Percentiles rank a stretch among this genome's conserved stretches.
Evolutionary conservation across 2,329 filamentous ascomycete species (phyloP).

Genomic region (Pseudogymnoascus sp.): DNA sequence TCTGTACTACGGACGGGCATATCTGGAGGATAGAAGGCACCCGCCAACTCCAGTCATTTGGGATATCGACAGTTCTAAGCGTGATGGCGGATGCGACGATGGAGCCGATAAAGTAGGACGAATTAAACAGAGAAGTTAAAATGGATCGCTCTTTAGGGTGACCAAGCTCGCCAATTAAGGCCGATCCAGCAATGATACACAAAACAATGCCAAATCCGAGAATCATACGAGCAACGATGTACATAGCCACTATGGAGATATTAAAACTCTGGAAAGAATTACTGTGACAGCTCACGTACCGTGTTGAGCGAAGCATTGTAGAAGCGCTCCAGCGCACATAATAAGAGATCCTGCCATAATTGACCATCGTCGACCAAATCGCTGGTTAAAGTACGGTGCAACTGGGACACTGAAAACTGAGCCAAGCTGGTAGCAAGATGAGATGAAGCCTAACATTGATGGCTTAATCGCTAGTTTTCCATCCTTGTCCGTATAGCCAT

Average conservation of each 20-base stretch:
- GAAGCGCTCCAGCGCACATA: conserved; percentile 47
- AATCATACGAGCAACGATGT: conserved; percentile 44
- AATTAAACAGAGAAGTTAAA: conserved; percentile 48
- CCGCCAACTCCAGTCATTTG: conserved; percentile 35
- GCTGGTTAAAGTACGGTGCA: conserved; percentile 44
- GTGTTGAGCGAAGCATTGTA: conserved; percentile 44
- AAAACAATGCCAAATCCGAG: conserved; percentile 47
- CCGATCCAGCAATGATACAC: conserved; percentile 44
- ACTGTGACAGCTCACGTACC: not conserved
- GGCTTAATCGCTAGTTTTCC: not conserved
- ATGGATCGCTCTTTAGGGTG: conserved; percentile 48
- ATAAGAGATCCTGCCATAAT: conserved; percentile 48
- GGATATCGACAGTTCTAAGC: conserved; percentile 38
- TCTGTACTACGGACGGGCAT: conserved; percentile 13
- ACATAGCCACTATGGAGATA: conserved; percentile 38
- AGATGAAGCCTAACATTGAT: conserved; percentile 39
- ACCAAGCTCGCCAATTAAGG: conserved; percentile 47
- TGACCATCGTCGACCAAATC: conserved; percentile 43
- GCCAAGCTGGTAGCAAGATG: conserved; percentile 48
- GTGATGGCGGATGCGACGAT: conserved; percentile 38
- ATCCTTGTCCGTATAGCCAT: not conserved
- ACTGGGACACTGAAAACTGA: conserved; percentile 48
- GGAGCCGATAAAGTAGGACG: conserved; percentile 43
- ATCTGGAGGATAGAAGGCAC: conserved; percentile 37
- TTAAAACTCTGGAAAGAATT: conserved; percentile 11